Conservation (phyloP, 2,329 filamentous ascomycete species). For the Penicillium sp. region DNA sequence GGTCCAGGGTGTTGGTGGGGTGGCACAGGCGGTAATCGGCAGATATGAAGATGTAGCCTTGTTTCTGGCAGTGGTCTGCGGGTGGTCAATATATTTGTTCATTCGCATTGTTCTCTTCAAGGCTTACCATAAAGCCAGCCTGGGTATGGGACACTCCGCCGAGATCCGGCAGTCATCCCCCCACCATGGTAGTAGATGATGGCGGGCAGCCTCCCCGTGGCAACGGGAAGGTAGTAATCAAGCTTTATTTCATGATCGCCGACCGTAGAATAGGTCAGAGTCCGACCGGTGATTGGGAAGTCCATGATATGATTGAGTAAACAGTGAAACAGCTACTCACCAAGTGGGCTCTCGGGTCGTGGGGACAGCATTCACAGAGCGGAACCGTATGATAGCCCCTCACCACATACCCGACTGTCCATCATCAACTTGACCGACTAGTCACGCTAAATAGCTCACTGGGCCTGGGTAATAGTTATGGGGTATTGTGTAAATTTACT, state of each 20-base stretch:
- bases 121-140: conserved; percentile 20
- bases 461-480: too few relatives aligned
- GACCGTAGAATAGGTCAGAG: conserved; percentile 20
- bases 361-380: too few relatives aligned
- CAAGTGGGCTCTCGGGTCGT: too few relatives aligned
- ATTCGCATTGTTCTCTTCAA: not conserved
- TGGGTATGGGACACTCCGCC: conserved; percentile 10
- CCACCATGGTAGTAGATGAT: conserved; percentile 27
- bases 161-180: conserved; percentile 25
- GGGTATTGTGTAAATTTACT: too few relatives aligned
- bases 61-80: conserved; percentile 20
- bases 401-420: too few relatives aligned
- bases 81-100: not conserved
- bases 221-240: conserved; percentile 20
- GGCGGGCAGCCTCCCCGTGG: conserved; percentile 14
- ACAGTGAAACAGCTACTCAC: not conserved
- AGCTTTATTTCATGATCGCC: conserved; percentile 21
- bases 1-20: conserved; percentile 20
- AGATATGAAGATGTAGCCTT: conserved; percentile 23
- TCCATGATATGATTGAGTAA: not conserved
- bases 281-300: conserved; percentile 1
- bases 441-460: too few relatives aligned
- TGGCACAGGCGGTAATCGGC: conserved; percentile 26
- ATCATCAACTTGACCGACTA: too few relatives aligned
- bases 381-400: too few relatives aligned